phyloP scores from a whole-genome alignment of 805 yeast species.

The Kockiozyma suomiensis region DNA sequence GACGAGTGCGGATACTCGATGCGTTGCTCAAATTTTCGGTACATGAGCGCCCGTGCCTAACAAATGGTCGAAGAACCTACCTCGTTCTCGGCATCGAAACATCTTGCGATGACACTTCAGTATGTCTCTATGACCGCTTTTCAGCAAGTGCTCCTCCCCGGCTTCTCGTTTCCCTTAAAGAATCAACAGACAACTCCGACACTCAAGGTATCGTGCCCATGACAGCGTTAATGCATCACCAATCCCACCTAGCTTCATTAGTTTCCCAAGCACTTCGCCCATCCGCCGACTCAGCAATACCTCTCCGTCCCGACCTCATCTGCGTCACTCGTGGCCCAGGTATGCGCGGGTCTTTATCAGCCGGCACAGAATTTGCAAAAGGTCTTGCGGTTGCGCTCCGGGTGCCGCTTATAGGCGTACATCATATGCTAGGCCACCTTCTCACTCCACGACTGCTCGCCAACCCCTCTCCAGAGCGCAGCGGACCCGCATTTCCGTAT shows the following conservation, averaged over 20 bases:
- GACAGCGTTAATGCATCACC: conserved; percentile 80
- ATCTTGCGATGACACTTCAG: conserved; percentile 95
- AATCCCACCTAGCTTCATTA: conserved; percentile 51
- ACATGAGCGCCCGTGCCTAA: no score
- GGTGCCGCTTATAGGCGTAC: conserved; percentile 82
- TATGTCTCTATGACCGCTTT: conserved; percentile 66
- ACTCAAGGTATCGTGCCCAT: conserved; percentile 88
- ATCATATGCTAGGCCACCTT: conserved; percentile 95
- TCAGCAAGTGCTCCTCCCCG: conserved; percentile 46
- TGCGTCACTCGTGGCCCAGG: conserved; percentile 97
- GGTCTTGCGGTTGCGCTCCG: conserved; percentile 81
- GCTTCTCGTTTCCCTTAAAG: conserved; percentile 60
- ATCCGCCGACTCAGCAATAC: neutral
- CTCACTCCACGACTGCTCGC: conserved; percentile 58
- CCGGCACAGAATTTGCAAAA: conserved; percentile 81
- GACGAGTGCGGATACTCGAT: no score
- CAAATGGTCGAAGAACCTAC: conserved; percentile 11
- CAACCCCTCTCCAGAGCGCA: conserved; percentile 28
- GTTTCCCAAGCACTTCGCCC: conserved; percentile 39
- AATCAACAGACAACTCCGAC: conserved; percentile 63
- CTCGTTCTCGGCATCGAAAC: conserved; percentile 82
- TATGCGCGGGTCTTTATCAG: conserved; percentile 83
- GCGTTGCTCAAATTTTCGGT: no score
- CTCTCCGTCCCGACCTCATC: conserved; percentile 61
- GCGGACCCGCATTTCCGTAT: conserved; percentile 71